Evolutionary conservation across 1,139 yeast species (phyloP).

Genomic region (Groenewaldozyma sp.): DNA sequence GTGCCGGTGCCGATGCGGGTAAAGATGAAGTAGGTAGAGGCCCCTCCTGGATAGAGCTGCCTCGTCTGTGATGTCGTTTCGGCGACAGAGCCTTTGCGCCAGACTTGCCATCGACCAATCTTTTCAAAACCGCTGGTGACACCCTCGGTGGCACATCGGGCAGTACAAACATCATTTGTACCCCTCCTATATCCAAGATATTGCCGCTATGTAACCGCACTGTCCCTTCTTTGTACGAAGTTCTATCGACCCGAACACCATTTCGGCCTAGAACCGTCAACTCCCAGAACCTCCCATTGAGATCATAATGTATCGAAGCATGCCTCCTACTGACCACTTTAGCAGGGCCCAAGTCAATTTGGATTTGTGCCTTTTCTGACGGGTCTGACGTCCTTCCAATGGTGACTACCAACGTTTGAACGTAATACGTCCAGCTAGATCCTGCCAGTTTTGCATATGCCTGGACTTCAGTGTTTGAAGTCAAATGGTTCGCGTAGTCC

Average conservation of each 20-base stretch:
- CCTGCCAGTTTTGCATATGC: conserved; percentile 97
- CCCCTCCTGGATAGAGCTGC: neutral
- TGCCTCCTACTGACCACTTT: conserved; percentile 89
- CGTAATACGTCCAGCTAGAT: conserved; percentile 88
- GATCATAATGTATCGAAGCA: conserved; percentile 73
- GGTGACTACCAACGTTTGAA: conserved; percentile 63
- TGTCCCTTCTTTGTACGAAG: conserved; percentile 43
- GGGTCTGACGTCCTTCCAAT: conserved; percentile 77
- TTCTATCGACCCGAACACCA: conserved; percentile 76
- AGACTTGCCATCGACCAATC: neutral
- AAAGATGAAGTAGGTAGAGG: too few species aligned
- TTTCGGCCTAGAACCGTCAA: conserved; percentile 75
- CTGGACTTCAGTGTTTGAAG: conserved; percentile 76
- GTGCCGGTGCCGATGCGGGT: neutral
- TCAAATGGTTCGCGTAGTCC: conserved; percentile 55
- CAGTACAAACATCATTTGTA: conserved; percentile 96
- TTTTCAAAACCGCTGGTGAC: conserved; percentile 11
- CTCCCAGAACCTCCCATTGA: conserved; percentile 76
- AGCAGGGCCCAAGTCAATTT: conserved; percentile 93
- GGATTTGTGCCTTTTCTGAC: conserved; percentile 36
- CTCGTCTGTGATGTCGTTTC: conserved; percentile 1
- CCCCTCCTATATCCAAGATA: conserved; percentile 87
- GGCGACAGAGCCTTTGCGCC: neutral
- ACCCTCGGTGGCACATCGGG: conserved; percentile 76
- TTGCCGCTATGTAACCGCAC: conserved; percentile 68